Conservation (phyloP, 306 rosid genomes). For the Fragaria iinumae region DNA sequence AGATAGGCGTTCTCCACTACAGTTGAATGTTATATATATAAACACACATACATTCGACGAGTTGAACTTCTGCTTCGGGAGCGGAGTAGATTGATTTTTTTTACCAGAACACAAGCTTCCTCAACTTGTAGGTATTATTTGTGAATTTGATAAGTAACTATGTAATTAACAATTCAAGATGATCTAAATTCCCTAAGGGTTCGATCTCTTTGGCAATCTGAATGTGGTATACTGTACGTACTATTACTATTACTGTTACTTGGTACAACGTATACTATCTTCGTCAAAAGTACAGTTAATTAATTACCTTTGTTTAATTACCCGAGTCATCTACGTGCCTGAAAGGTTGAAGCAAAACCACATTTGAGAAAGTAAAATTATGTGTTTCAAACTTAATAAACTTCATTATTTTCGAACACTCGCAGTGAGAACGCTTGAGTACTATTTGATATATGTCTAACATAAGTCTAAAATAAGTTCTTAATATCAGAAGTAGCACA, state of each 20-base stretch:
- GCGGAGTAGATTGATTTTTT: not conserved
- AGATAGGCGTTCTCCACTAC: not conserved
- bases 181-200: conserved; percentile 35
- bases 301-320: conserved; percentile 6
- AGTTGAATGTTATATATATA: not conserved
- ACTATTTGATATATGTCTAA: not conserved
- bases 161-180: conserved; percentile 32
- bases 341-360: not conserved
- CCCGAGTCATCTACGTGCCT: not conserved
- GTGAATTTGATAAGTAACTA: conserved; percentile 43
- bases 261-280: conserved; percentile 8
- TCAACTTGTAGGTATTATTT: conserved; percentile 21
- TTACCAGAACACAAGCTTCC: not conserved
- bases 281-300: not conserved
- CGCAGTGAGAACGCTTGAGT: not conserved
- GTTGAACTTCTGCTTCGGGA: not conserved
- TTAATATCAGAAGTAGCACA: not conserved
- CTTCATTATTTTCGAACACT: not conserved
- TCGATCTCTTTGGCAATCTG: conserved; percentile 17
- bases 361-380: not conserved
- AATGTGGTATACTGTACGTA: conserved; percentile 13
- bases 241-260: conserved; percentile 15
- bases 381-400: conserved; percentile 3
- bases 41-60: not conserved
- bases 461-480: not conserved